These are phyloP conservation scores for Coemansia sp. DNA, from an alignment of 192 early-diverging fungal genomes.

Conservation along the genomic window DNA sequence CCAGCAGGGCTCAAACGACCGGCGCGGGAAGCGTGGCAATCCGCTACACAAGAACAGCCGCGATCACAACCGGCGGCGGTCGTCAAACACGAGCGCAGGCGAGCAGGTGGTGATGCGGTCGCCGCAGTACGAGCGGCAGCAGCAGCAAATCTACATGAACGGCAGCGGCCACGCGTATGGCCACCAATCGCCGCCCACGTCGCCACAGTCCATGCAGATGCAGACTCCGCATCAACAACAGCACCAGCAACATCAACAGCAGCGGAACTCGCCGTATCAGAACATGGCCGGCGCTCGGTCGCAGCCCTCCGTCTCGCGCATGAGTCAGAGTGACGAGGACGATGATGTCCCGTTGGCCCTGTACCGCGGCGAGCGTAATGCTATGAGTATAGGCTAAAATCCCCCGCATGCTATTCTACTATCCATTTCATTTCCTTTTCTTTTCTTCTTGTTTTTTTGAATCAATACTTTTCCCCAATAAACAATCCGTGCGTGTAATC, in stretches of 20 bases:
- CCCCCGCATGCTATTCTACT: background rate
- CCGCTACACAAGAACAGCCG: slow-evolving; percentile 29
- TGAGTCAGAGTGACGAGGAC: slow-evolving; percentile 54
- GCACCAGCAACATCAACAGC: slow-evolving; percentile 2
- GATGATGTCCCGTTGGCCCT: slow-evolving; percentile 65
- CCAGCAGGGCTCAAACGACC: too few relatives aligned
- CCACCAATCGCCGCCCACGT: slow-evolving; percentile 5
- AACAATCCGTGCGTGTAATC: too few relatives aligned
- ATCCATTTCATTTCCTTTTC: background rate
- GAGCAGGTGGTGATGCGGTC: slow-evolving; percentile 47
- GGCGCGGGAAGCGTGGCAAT: slow-evolving; percentile 19
- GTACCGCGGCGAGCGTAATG: slow-evolving; percentile 54
- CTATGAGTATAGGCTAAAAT: slow-evolving; percentile 41
- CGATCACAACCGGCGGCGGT: slow-evolving; percentile 25
- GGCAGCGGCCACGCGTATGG: background rate
- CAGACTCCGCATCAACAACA: slow-evolving; percentile 5
- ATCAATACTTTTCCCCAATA: background rate
- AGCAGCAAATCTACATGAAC: slow-evolving; percentile 52
- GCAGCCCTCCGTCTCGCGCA: slow-evolving; percentile 7
- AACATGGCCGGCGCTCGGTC: slow-evolving; percentile 4
- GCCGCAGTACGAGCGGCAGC: slow-evolving; percentile 54
- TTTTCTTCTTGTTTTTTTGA: too few relatives aligned
- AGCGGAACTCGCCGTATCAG: slow-evolving; percentile 1
- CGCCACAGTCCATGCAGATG: slow-evolving; percentile 3
- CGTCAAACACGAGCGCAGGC: slow-evolving; percentile 14